Base-by-base conservation (phyloP, 805 yeast genomes). In the Vanderwaltozyma tropicalis region DNA sequence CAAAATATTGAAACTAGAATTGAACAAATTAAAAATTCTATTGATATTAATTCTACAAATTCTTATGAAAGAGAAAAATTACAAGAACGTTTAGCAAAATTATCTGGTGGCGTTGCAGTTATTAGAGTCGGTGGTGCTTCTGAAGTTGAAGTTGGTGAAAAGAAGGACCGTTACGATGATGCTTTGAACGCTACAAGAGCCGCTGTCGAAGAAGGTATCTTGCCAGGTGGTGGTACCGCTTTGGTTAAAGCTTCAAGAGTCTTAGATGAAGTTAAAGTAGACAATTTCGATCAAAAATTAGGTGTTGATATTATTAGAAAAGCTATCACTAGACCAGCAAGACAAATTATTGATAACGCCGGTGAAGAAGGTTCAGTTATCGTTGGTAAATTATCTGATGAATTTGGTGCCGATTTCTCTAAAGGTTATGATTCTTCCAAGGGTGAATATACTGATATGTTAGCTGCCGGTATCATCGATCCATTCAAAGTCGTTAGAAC, bases 161-260 rank as follows among this genome's bases (percentile, higher is more conserved):
- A 92, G 92, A 92, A 92, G 73, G 98, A 92, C 65, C 82, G 98
- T 68, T 85, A 87, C 59, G 97, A 92, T 56, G 98, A 92, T 69
- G 97, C 98, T 20, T 74, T 92, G 61, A 89, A 92, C 61, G 96
- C 98, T 40, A 92, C 97, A 38, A 86, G 97, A 67, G 96, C 98
- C 41, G 98, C 98, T 48, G 95, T 92, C 47, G 89, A 89, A 68
- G 95, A 86, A 67, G 98, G 98, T 68, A 87, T 92, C 60, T 74
- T 92, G 50, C 98, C 98, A 59, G 98, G 98, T 70, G 98, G 98
- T 64, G 98, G 98, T 68, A 86, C 96, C 49, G 98, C 98, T 41
- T 74, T 92, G 59, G 74, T 86, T 57, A 92, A 92, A 75, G 96
- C 97, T 36, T 75, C 94, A 38, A 72, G 76, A 52, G 63, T 78